Conservation (phyloP, 257 asterid species). For the Scutellaria barbata region DNA sequence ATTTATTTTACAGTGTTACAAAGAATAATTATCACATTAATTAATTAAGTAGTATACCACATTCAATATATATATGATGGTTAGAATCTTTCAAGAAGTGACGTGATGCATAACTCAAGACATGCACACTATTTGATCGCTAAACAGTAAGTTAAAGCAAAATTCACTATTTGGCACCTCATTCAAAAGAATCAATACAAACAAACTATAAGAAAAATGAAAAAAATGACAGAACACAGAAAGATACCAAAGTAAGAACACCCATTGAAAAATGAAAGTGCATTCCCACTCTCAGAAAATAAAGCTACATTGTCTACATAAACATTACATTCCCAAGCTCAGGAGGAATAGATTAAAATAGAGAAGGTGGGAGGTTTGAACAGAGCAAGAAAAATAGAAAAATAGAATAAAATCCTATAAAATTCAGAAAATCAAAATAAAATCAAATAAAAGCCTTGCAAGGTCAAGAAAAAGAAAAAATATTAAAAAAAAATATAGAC, state of each 20-base stretch:
- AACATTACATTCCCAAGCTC: conserved; percentile 45
- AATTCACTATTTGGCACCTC: not conserved
- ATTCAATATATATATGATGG: no score
- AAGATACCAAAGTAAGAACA: not conserved
- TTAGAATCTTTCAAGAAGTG: no score
- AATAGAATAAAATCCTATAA: not conserved
- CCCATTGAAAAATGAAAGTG: not conserved
- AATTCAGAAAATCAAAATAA: not conserved
- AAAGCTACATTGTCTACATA: not conserved
- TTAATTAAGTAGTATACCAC: no score
- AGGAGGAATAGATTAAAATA: conserved; percentile 43
- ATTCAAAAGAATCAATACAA: not conserved
- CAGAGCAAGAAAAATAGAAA: not conserved
- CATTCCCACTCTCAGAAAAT: not conserved
- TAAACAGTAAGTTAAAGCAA: not conserved
- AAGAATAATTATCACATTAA: no score
- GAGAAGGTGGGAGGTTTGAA: conserved; percentile 38
- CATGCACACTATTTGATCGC: not conserved
- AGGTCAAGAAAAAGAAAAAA: conserved; percentile 52
- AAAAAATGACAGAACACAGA: not conserved
- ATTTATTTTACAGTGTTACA: no score
- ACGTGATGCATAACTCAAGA: not conserved
- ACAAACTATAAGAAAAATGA: not conserved
- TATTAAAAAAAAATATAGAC: not conserved
- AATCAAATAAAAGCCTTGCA: conserved; percentile 44